Conservation (phyloP, 2,329 filamentous ascomycete species). For the Ophiostoma triangulosporum region DNA sequence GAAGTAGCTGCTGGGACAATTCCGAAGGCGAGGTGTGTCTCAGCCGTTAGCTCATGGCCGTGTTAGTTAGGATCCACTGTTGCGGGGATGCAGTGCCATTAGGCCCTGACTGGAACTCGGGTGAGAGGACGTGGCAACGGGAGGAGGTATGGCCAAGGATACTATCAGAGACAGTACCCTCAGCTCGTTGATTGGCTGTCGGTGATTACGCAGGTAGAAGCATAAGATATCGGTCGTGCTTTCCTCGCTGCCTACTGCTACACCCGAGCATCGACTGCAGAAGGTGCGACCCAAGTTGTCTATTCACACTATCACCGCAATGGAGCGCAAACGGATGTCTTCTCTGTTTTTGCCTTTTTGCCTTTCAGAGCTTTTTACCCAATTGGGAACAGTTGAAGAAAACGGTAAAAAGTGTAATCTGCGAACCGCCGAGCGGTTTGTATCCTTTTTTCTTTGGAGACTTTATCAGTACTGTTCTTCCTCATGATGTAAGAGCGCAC, state of each 20-base stretch:
- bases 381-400: constrained; percentile 9
- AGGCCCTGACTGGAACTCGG: not conserved
- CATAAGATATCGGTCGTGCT: constrained; percentile 4
- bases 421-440: not conserved
- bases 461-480: not conserved
- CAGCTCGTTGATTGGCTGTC: constrained; percentile 10
- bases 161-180: too few relatives aligned
- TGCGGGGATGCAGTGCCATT: not conserved
- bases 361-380: constrained; percentile 3
- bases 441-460: not conserved
- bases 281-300: not conserved
- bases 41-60: not conserved
- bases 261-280: too few relatives aligned
- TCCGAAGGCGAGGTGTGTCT: not conserved
- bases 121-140: not conserved
- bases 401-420: constrained; percentile 2
- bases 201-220: not conserved
- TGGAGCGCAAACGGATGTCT: not conserved
- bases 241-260: not conserved
- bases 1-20: not conserved
- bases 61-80: not conserved
- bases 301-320: not conserved
- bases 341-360: not conserved
- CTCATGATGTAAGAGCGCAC: not conserved
- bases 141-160: not conserved